These are phyloP conservation scores for Hemerocallis citrina DNA, from an alignment of 106 monocot species.

Conservation along the genomic window DNA sequence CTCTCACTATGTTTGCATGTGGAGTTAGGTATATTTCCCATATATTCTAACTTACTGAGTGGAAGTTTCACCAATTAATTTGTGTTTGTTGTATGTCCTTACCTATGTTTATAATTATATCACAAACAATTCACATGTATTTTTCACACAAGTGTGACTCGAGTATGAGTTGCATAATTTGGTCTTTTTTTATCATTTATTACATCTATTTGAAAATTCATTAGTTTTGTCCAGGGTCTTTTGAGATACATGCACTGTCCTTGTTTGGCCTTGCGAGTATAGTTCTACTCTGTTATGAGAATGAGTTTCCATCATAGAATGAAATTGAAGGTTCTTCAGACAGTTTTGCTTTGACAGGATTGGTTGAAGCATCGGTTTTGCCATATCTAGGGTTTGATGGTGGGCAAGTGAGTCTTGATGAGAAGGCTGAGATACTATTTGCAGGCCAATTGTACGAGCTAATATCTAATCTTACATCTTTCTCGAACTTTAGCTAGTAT, in stretches of 20 bases:
- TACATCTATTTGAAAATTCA: background rate
- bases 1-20: conserved; percentile 69
- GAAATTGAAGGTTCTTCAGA: conserved; percentile 60
- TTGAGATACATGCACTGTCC: background rate
- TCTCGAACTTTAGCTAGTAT: background rate
- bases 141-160: background rate
- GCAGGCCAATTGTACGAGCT: conserved; percentile 64
- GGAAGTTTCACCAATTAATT: background rate
- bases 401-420: conserved; percentile 63
- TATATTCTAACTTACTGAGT: background rate
- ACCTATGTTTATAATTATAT: background rate
- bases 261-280: background rate
- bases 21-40: conserved; percentile 44
- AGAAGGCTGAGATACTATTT: conserved; percentile 78
- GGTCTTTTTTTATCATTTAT: background rate
- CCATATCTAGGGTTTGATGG: conserved; percentile 64
- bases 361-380: conserved; percentile 50
- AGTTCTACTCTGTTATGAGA: background rate
- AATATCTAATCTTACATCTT: background rate
- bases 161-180: background rate
- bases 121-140: background rate
- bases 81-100: background rate
- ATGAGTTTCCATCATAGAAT: background rate
- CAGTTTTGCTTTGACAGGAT: conserved; percentile 85
- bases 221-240: background rate